Evolutionary conservation across 306 rosid species (phyloP), one percentile per base, ranked within the genome.

Genomic region (Casuarina equisetifolia): DNA sequence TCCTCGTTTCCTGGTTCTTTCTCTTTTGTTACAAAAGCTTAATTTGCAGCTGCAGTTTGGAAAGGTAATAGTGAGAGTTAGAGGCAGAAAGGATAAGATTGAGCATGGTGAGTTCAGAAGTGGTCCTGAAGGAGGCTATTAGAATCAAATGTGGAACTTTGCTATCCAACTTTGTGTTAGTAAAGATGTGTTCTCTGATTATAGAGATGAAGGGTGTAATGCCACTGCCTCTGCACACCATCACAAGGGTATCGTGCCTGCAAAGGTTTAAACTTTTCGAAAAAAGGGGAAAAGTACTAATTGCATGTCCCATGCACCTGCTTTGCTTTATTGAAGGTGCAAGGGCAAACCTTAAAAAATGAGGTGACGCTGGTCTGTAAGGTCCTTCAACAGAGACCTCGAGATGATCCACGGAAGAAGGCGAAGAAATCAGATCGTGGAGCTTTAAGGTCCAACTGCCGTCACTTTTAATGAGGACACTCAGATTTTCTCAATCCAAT

Each of bases 171-270:
- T 72, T 32, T 49, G 78, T 69, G 81, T 64, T 75, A 10, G 74
- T 39, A 61, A 74, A 83, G 42, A 90, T 63, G 4, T 90, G 77
- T 55, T 90, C 93, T 63, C 83, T 44, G 52, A 90, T 83, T 68
- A 89, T 92, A 55, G 97, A 92, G 49, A 90, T 80, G 76, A 89
- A 92, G 0, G 93, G 96, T 42, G 96, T 92, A 20, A 92, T 89
- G 10, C 96, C 97, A 61, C 93, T 90, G 81, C 97, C 96, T 85
- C 93, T 92, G 70, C 91, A 82, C 64, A 92, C 84, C 91, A 92
- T 84, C 77, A 87, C 84, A 16, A 90, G 83, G 1, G 80, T 78
- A 52, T 86, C 91, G 77, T 46, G 50, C 50, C 50, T 46, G 9
- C 12, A 46, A 46, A 46, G 32, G 32, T 25, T 25, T 25, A 25